Percentiles rank a stretch among this genome's conserved stretches.
phyloP scores from a whole-genome alignment of 2,329 filamentous ascomycete species.

The Exophiala dermatitidis region DNA sequence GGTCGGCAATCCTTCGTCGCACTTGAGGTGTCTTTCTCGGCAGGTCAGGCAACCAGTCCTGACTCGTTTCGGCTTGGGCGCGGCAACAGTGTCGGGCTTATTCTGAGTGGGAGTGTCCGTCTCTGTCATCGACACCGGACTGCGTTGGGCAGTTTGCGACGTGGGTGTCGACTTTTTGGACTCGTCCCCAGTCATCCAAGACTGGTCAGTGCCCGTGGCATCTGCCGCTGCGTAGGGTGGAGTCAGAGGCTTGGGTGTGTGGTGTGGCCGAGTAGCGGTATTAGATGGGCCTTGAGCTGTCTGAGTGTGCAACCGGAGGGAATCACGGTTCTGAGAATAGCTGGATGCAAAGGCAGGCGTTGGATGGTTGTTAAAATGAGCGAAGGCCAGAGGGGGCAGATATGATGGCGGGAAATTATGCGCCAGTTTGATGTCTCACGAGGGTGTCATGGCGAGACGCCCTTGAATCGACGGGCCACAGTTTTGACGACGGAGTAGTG shows the following conservation, averaged over 20 bases:
- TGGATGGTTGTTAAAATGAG: slow-evolving; percentile 1
- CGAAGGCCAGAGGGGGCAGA: slow-evolving; percentile 10
- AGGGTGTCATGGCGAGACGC: slow-evolving; percentile 5
- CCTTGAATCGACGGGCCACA: not conserved
- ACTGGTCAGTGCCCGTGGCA: slow-evolving; percentile 13
- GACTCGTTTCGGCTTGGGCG: slow-evolving; percentile 68
- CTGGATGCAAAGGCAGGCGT: not conserved
- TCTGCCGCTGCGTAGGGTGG: slow-evolving; percentile 22
- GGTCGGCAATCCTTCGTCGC: slow-evolving; percentile 64
- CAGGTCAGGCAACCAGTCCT: slow-evolving; percentile 88
- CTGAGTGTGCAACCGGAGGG: slow-evolving; percentile 2
- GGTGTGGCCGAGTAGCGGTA: not conserved
- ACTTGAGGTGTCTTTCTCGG: slow-evolving; percentile 82
- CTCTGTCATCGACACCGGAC: slow-evolving; percentile 24
- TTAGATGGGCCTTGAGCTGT: slow-evolving; percentile 5
- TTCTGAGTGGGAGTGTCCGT: slow-evolving; percentile 12
- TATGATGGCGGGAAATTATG: slow-evolving; percentile 7
- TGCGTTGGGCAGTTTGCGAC: slow-evolving; percentile 20
- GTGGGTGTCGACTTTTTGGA: slow-evolving; percentile 25
- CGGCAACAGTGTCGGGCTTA: slow-evolving; percentile 12
- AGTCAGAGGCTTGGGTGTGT: slow-evolving; percentile 14
- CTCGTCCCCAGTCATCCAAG: slow-evolving; percentile 19
- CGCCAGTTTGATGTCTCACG: slow-evolving; percentile 22
- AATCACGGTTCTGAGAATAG: slow-evolving; percentile 1
- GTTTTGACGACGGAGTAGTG: too few species aligned